Evolutionary conservation across 441 rosid species (phyloP).

Genomic region (Euphorbia corollata): DNA sequence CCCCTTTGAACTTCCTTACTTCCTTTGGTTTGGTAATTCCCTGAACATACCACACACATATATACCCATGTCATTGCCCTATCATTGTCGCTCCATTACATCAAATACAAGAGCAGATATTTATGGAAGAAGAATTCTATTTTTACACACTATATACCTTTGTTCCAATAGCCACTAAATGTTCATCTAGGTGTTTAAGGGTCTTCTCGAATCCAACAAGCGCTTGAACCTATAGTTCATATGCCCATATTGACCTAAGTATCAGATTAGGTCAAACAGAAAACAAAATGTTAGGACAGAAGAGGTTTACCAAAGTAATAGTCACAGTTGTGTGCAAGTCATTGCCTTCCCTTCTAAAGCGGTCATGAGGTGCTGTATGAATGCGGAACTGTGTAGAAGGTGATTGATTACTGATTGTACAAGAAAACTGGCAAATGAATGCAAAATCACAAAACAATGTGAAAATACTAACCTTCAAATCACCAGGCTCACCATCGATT

Average conservation of each 20-base stretch:
- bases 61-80: neutral
- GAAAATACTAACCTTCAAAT: slow-evolving; percentile 60
- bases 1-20: slow-evolving; percentile 84
- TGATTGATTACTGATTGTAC: neutral
- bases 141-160: slow-evolving; percentile 37
- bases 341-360: slow-evolving; percentile 78
- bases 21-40: slow-evolving; percentile 85
- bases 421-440: neutral
- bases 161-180: slow-evolving; percentile 65
- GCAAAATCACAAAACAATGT: neutral
- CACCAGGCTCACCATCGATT: slow-evolving; percentile 92
- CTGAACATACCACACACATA: slow-evolving; percentile 27
- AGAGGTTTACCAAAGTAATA: slow-evolving; percentile 62
- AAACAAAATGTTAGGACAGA: no score
- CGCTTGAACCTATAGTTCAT: slow-evolving; percentile 59
- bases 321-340: slow-evolving; percentile 79
- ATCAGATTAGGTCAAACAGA: neutral
- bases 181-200: slow-evolving; percentile 84
- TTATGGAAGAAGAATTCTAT: neutral
- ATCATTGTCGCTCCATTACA: neutral
- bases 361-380: slow-evolving; percentile 69
- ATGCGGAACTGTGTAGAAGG: slow-evolving; percentile 63
- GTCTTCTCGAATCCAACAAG: slow-evolving; percentile 93
- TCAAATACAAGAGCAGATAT: neutral
- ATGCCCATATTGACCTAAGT: neutral